A percentile compares a stretch with the other conserved stretches of the same genome.
Evolutionary conservation across 2,329 filamentous ascomycete genomes (phyloP).

Genomic region (Septoria linicola): DNA sequence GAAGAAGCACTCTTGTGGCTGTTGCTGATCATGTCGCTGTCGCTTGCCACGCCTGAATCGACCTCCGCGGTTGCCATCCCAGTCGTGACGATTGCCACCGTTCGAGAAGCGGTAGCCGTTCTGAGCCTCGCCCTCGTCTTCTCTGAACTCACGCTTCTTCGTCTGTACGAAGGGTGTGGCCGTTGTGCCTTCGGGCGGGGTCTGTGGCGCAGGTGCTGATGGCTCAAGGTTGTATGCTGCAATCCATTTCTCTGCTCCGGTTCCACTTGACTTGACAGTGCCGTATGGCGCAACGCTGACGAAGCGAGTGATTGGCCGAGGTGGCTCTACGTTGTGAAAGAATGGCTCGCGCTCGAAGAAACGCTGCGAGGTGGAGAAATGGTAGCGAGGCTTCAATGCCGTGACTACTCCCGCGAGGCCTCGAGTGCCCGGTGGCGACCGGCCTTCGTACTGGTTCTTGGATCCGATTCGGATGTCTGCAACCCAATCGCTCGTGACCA

Average conservation of each 20-base stretch:
- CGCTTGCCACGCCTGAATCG: constrained; percentile 11
- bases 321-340: constrained; percentile 57
- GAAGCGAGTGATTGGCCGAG: constrained; percentile 73
- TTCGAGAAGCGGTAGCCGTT: constrained; percentile 53
- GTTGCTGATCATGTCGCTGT: constrained; percentile 27
- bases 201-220: constrained; percentile 58
- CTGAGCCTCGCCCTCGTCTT: constrained; percentile 35
- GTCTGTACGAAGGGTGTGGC: constrained; percentile 66
- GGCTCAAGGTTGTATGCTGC: constrained; percentile 64
- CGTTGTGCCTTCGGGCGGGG: constrained; percentile 69
- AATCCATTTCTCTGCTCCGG: constrained; percentile 65
- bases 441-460: constrained; percentile 38
- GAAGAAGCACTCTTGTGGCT: constrained; percentile 79
- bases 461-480: constrained; percentile 57
- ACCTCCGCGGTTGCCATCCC: constrained; percentile 21
- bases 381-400: constrained; percentile 83
- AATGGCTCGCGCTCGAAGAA: constrained; percentile 95
- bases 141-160: constrained; percentile 52
- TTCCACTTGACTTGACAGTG: constrained; percentile 48
- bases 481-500: constrained; percentile 87
- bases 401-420: constrained; percentile 74
- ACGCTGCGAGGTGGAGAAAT: constrained; percentile 71
- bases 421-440: constrained; percentile 38
- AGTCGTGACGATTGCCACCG: constrained; percentile 41
- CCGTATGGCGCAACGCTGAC: constrained; percentile 80